Evolutionary conservation across 2,329 filamentous ascomycete species (phyloP).

Genomic region (Fusarium falciforme): DNA sequence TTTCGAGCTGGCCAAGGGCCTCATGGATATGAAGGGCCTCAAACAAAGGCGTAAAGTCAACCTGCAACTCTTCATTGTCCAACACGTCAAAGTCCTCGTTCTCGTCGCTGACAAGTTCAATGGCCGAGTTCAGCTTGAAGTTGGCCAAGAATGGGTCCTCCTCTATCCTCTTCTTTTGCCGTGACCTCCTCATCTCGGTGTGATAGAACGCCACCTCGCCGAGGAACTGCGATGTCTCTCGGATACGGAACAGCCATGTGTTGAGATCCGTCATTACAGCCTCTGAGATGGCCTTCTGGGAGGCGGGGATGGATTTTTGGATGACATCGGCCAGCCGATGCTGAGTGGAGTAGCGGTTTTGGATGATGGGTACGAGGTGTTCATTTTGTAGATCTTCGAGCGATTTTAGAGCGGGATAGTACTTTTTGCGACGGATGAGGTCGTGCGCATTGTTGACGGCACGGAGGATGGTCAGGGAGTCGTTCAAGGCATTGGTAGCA

Average conservation of each 20-base stretch:
- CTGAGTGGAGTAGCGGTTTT: conserved; percentile 89
- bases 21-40: conserved; percentile 98
- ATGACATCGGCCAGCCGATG: conserved; percentile 97
- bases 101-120: conserved; percentile 95
- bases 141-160: conserved; percentile 78
- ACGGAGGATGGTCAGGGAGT: conserved; percentile 90
- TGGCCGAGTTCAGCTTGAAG: conserved; percentile 94
- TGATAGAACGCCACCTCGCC: conserved; percentile 98
- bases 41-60: conserved; percentile 94
- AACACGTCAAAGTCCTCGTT: conserved; percentile 95
- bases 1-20: conserved; percentile 90
- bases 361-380: conserved; percentile 78
- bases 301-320: conserved; percentile 92
- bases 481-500: conserved; percentile 86
- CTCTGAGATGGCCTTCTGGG: conserved; percentile 92
- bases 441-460: conserved; percentile 96
- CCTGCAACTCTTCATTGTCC: conserved; percentile 93
- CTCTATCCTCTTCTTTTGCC: conserved; percentile 86
- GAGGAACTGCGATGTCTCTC: conserved; percentile 94
- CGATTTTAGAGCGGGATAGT: conserved; percentile 93
- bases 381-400: conserved; percentile 97
- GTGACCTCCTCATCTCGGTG: conserved; percentile 84
- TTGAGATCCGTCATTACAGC: conserved; percentile 97
- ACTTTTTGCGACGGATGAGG: conserved; percentile 89
- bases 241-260: conserved; percentile 94